Percentiles rank a stretch among this genome's conserved stretches.
These are phyloP conservation scores for Pseudozyma flocculosa DNA, from an alignment of 1,284 basidiomycete genomes.

Conservation along the genomic window DNA sequence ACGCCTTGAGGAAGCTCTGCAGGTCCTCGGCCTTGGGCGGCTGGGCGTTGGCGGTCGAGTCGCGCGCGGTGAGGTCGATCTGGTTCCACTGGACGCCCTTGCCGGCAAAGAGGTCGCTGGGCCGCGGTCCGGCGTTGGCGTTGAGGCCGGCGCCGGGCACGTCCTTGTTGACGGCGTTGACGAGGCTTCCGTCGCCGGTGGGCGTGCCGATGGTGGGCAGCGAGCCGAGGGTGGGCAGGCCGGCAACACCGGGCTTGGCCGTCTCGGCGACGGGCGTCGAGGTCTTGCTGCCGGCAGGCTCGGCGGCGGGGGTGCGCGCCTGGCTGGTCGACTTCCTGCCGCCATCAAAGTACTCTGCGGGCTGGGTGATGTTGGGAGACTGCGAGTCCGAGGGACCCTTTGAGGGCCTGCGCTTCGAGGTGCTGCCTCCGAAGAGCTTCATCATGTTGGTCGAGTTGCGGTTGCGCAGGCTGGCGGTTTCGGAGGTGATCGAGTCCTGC, in stretches of 20 bases:
- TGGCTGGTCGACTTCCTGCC: conserved; percentile 2
- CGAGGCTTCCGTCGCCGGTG: conserved; percentile 9
- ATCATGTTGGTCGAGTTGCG: conserved; percentile 35
- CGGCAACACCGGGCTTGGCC: no score
- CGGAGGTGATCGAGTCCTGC: conserved; percentile 12
- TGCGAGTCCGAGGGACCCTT: conserved; percentile 2
- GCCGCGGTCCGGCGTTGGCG: conserved; percentile 17
- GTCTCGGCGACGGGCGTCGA: no score
- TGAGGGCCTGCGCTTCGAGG: no score
- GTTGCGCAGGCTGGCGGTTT: conserved; percentile 21
- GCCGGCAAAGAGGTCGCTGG: conserved; percentile 47
- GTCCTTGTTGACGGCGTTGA: conserved; percentile 10
- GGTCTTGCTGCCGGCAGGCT: no score
- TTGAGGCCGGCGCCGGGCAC: conserved; percentile 10
- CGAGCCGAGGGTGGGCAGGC: no score
- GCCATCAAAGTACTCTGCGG: conserved; percentile 11
- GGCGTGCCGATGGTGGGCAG: conserved; percentile 15
- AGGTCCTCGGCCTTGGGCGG: conserved; percentile 18
- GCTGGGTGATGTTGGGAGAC: conserved; percentile 1
- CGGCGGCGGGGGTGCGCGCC: no score
- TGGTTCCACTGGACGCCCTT: conserved; percentile 49
- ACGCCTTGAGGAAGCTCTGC: conserved; percentile 44
- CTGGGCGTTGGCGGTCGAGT: conserved; percentile 11
- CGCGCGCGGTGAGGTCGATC: conserved; percentile 33
- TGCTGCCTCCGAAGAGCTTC: conserved; percentile 33